Evolutionary conservation across 352 stramenopile genomes (phyloP).

Genomic region (Salisapilia sapeloensis): DNA sequence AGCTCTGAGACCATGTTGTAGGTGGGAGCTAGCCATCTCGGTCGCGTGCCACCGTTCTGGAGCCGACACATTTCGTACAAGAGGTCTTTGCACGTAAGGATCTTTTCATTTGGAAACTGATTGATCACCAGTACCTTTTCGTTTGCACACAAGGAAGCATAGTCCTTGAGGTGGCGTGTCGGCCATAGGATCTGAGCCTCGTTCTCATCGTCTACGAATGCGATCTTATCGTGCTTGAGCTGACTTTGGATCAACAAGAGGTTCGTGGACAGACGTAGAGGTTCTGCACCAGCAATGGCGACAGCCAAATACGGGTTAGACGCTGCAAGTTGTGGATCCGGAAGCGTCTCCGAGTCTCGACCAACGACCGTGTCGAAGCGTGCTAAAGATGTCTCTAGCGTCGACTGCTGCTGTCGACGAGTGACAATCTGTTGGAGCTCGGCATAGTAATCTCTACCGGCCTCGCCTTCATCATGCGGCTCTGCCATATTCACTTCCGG

Average conservation of each 20-base stretch:
- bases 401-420: constrained; percentile 11
- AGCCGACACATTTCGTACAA: constrained; percentile 43
- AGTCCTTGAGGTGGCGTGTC: constrained; percentile 36
- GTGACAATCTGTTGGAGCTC: constrained; percentile 10
- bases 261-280: constrained; percentile 18
- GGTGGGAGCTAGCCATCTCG: constrained; percentile 24
- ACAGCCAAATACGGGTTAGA: constrained; percentile 8
- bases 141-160: constrained; percentile 18
- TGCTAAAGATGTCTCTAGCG: constrained; percentile 11
- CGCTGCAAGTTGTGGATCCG: constrained; percentile 10
- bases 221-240: constrained; percentile 18
- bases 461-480: constrained; percentile 3
- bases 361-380: constrained; percentile 22
- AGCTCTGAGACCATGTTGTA: constrained; percentile 42
- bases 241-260: constrained; percentile 9
- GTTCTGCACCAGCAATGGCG: constrained; percentile 6
- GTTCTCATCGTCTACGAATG: constrained; percentile 16
- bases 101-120: constrained; percentile 42
- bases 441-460: constrained; percentile 9
- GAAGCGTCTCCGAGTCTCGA: constrained; percentile 14
- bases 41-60: constrained; percentile 19
- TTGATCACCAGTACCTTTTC: constrained; percentile 31
- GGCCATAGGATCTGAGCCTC: constrained; percentile 30
- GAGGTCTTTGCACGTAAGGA: constrained; percentile 40
- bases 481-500: too few relatives aligned